A percentile compares a stretch with the other conserved stretches of the same genome.
phyloP scores from a whole-genome alignment of 805 yeast species.

The Yarrowia sp. region DNA sequence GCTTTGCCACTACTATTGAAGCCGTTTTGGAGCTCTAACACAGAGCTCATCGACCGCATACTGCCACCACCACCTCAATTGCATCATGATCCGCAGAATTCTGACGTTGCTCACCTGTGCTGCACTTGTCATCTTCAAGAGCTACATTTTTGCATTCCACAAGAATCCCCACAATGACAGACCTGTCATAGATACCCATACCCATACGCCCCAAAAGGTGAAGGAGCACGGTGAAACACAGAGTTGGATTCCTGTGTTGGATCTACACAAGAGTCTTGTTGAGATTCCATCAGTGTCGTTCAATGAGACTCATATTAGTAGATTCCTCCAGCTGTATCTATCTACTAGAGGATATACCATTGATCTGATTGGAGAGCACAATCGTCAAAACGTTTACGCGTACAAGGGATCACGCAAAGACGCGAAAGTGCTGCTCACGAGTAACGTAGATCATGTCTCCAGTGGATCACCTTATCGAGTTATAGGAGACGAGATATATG shows the following conservation, averaged over 20 bases:
- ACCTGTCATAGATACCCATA: not conserved
- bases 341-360: not conserved
- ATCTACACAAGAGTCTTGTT: slow-evolving; percentile 5
- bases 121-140: not conserved
- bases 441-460: not conserved
- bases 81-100: not conserved
- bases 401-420: slow-evolving; percentile 7
- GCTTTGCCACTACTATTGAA: too few species aligned
- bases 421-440: slow-evolving; percentile 9
- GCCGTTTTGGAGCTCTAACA: too few species aligned
- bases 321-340: slow-evolving; percentile 1
- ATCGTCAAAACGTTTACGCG: slow-evolving; percentile 1
- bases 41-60: too few species aligned
- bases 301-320: not conserved
- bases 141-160: not conserved
- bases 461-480: not conserved
- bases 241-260: not conserved
- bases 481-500: not conserved
- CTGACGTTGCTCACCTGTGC: not conserved
- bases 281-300: slow-evolving; percentile 4
- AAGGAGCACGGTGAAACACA: not conserved
- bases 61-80: too few species aligned
- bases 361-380: slow-evolving; percentile 3
- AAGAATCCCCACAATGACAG: not conserved
- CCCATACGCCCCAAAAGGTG: too few species aligned